These are phyloP conservation scores for Protomyces gravidus DNA, from an alignment of 1,139 yeast genomes.

Conservation along the genomic window DNA sequence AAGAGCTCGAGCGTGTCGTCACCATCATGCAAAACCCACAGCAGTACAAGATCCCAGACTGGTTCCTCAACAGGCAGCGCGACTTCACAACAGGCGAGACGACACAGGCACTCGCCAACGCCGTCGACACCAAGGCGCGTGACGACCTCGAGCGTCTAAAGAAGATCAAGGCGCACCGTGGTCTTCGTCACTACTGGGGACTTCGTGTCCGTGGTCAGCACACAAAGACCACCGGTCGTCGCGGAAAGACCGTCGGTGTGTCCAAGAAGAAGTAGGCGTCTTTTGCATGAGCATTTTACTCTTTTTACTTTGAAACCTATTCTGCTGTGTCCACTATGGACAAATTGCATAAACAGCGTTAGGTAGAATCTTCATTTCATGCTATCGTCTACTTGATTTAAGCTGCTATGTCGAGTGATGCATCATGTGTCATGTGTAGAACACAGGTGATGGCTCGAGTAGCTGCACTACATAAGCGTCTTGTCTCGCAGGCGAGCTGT, in stretches of 20 bases:
- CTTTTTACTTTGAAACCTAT: neutral
- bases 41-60: constrained; percentile 97
- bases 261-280: constrained; percentile 41
- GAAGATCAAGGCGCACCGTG: constrained; percentile 99
- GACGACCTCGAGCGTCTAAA: constrained; percentile 99
- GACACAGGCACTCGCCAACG: constrained; percentile 98
- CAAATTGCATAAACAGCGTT: too few relatives aligned
- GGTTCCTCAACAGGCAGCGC: constrained; percentile 99
- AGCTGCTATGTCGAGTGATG: neutral
- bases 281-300: neutral
- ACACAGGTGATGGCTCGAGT: neutral
- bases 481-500: neutral
- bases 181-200: constrained; percentile 99
- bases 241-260: constrained; percentile 54
- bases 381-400: too few relatives aligned
- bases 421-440: neutral
- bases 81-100: constrained; percentile 98
- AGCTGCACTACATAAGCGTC: neutral
- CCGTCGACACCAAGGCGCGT: constrained; percentile 98
- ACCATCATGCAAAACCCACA: constrained; percentile 99
- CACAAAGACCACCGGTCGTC: constrained; percentile 99
- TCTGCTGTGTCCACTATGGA: too few relatives aligned
- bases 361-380: too few relatives aligned
- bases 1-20: constrained; percentile 99
- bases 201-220: constrained; percentile 62